Percentiles rank a stretch among this genome's conserved stretches.
phyloP scores from a whole-genome alignment of 345 rosid species.

The Syzygium aqueum region DNA sequence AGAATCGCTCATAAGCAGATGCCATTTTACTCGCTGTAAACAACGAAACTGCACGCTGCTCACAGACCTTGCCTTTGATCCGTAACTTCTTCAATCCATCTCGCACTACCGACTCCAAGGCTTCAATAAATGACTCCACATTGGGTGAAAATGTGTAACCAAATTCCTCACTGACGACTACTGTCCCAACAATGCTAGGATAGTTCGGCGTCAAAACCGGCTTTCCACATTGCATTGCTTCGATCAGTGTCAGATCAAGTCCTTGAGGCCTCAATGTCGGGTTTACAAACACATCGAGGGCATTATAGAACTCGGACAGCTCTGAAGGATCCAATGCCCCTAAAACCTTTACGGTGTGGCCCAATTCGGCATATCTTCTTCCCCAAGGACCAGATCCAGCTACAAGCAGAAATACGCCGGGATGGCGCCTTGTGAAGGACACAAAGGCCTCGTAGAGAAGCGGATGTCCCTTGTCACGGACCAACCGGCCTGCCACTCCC shows the following conservation, averaged over 20 bases:
- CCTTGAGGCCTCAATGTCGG: conserved; percentile 73
- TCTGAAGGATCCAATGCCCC: conserved; percentile 44
- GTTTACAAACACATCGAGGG: conserved; percentile 59
- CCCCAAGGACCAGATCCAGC: conserved; percentile 83
- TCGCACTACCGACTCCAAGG: conserved; percentile 34
- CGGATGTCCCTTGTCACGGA: conserved; percentile 74
- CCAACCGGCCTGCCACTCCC: conserved; percentile 74
- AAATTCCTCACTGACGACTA: conserved; percentile 31
- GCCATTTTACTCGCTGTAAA: conserved; percentile 70
- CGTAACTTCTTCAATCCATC: conserved; percentile 38
- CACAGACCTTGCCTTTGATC: conserved; percentile 44
- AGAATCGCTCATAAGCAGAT: conserved; percentile 64
- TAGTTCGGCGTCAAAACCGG: conserved; percentile 55
- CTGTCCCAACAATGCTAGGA: conserved; percentile 66
- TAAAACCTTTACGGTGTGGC: conserved; percentile 40
- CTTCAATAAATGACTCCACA: conserved; percentile 48
- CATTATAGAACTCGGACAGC: conserved; percentile 54
- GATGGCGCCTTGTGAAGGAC: conserved; percentile 17
- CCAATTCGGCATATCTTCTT: conserved; percentile 42
- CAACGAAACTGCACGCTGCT: conserved; percentile 32
- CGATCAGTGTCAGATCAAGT: conserved; percentile 55
- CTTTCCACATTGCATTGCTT: conserved; percentile 74
- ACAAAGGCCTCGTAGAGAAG: conserved; percentile 52
- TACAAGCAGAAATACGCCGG: conserved; percentile 36
- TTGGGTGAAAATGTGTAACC: conserved; percentile 70